These are phyloP conservation scores for Microdochium bolleyi DNA, from an alignment of 2,329 filamentous ascomycete species.

Conservation along the genomic window DNA sequence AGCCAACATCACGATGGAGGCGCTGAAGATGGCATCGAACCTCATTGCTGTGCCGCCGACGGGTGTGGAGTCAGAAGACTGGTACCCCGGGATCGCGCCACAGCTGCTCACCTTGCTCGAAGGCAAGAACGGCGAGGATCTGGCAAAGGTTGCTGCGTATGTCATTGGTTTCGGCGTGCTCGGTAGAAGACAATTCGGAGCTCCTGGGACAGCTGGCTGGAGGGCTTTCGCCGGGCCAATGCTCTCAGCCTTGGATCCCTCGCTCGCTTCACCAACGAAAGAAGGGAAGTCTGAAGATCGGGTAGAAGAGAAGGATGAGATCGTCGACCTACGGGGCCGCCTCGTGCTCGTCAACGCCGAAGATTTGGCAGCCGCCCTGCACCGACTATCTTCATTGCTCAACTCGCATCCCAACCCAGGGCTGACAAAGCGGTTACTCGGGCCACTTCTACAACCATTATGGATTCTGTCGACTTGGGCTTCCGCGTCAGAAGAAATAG, in stretches of 20 bases:
- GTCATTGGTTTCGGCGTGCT: slow-evolving; percentile 61
- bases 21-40: slow-evolving; percentile 53
- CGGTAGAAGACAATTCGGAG: slow-evolving; percentile 54
- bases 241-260: slow-evolving; percentile 40
- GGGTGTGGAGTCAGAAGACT: slow-evolving; percentile 43
- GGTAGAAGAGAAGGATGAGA: slow-evolving; percentile 15
- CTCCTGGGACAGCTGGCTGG: slow-evolving; percentile 57
- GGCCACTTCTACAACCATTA: slow-evolving; percentile 49
- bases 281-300: slow-evolving; percentile 4
- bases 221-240: slow-evolving; percentile 52
- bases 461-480: slow-evolving; percentile 55
- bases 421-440: slow-evolving; percentile 52
- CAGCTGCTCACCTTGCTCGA: slow-evolving; percentile 57
- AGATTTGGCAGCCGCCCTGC: slow-evolving; percentile 42
- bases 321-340: slow-evolving; percentile 37
- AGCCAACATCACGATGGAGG: slow-evolving; percentile 60
- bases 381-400: slow-evolving; percentile 46
- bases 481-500: slow-evolving; percentile 19
- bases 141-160: slow-evolving; percentile 51
- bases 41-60: slow-evolving; percentile 53
- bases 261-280: slow-evolving; percentile 15
- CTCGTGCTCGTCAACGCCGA: slow-evolving; percentile 35
- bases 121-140: slow-evolving; percentile 46
- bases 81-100: slow-evolving; percentile 52
- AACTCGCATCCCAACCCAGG: slow-evolving; percentile 61